phyloP scores from a whole-genome alignment of 2,329 filamentous ascomycete species.

The Rutstroemia sp. region DNA sequence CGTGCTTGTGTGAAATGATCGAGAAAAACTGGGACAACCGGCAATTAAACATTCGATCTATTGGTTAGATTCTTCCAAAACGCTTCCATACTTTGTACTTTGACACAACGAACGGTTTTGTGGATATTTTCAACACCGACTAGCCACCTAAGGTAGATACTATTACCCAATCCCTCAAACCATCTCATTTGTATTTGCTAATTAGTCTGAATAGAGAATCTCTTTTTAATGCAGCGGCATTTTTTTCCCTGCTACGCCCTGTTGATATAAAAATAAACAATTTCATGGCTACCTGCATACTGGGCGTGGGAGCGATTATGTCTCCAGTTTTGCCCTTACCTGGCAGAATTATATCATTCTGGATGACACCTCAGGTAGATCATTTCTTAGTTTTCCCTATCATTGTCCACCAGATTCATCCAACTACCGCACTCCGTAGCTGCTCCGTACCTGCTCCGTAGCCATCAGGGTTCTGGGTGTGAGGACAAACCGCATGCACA shows the following conservation, averaged over 20 bases:
- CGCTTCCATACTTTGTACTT: too few relatives aligned
- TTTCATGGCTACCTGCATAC: background rate
- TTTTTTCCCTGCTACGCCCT: background rate
- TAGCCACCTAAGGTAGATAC: background rate
- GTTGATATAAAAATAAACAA: background rate
- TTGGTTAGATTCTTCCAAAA: too few relatives aligned
- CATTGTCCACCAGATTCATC: background rate
- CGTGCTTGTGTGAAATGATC: too few relatives aligned
- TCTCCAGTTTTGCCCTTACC: too few relatives aligned
- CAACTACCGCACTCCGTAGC: background rate
- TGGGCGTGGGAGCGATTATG: too few relatives aligned
- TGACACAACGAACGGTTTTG: too few relatives aligned
- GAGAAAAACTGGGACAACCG: too few relatives aligned
- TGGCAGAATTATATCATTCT: too few relatives aligned
- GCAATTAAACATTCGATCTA: too few relatives aligned
- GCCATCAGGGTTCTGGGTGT: background rate
- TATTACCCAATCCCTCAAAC: background rate
- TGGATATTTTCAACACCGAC: too few relatives aligned
- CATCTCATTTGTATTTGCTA: constrained; percentile 1
- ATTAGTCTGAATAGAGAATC: background rate
- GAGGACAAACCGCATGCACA: too few relatives aligned
- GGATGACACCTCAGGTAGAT: too few relatives aligned
- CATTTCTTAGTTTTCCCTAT: background rate
- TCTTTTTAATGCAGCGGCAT: background rate
- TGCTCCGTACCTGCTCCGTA: background rate